A percentile compares a stretch with the other conserved stretches of the same genome.
Conservation (phyloP, 2,329 filamentous ascomycete genomes). For the Fusarium sterilihyphosum region DNA sequence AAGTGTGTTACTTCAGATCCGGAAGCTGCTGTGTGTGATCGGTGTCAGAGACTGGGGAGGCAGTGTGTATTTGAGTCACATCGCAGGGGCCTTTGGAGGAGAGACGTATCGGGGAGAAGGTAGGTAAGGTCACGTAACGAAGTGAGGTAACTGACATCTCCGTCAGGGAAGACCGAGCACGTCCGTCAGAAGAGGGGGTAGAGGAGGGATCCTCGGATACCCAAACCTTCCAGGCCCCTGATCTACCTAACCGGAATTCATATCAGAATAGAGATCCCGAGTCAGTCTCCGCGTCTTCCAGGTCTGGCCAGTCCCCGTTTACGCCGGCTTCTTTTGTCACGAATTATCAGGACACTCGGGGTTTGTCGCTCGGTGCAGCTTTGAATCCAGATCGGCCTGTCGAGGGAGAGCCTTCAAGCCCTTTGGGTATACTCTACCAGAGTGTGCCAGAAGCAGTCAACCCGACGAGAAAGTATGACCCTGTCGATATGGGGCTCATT, state of each 20-base stretch:
- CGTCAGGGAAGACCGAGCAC: fast-evolving
- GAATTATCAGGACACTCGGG: not conserved
- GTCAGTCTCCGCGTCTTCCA: not conserved
- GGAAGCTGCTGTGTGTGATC: not conserved
- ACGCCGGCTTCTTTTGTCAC: not conserved
- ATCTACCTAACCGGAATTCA: not conserved
- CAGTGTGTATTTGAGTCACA: constrained; percentile 1
- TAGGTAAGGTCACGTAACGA: not conserved
- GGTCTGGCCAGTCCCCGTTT: not conserved
- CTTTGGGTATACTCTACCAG: too few relatives aligned
- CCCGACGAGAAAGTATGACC: not conserved
- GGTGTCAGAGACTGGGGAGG: not conserved
- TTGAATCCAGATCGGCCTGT: not conserved
- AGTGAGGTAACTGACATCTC: fast-evolving
- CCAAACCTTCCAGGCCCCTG: fast-evolving
- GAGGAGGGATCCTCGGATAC: not conserved
- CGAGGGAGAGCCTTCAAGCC: too few relatives aligned
- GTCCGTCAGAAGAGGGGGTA: fast-evolving
- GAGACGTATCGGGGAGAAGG: not conserved
- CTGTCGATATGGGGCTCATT: not conserved
- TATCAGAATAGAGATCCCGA: not conserved
- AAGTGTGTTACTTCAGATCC: constrained; percentile 5
- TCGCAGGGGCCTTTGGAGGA: not conserved
- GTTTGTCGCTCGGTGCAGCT: fast-evolving
- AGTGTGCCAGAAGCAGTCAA: not conserved